Base-by-base conservation (phyloP, 2,329 filamentous ascomycete species). In the Epichloe sp. region DNA sequence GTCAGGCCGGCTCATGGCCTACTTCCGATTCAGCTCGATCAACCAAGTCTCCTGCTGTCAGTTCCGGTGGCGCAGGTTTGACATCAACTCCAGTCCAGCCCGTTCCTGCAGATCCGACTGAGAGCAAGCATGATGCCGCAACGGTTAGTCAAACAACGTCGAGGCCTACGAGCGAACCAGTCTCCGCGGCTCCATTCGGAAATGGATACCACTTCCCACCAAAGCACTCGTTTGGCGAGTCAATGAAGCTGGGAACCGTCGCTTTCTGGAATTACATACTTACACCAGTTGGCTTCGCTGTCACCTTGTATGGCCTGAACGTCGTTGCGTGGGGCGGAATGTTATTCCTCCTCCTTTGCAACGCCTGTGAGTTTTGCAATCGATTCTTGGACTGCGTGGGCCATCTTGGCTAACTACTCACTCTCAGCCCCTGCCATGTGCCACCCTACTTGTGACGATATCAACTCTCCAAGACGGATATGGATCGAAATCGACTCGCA, bases 311-410 rank as follows among this genome's bases (percentile, higher is more conserved):
- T 65, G 81, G 84, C 12, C 75, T 93, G 52, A 90, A 91, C 56
- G 78, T 95, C 19, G 79, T 95, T 10, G 89, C 86, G 0, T 95
- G 88, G 88, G 88, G 88, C 48, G 88, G 85, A 52, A 95, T 95
- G 88, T 75, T 95, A 36, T 94, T 95, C 68, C 71, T 95, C 17
- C 73, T 95, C 2, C 79, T 95, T 26, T 85, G 83, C 71, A 87
- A 88, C 60, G 87, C 77, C 19, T 51, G 60, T 63, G 53, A 56
- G 60, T 50, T 31, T 23, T 26, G 5, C n/a, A 4, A 6, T 23
- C 11, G 2, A 6, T 12, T n/a, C 7, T 15, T 19, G 15, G 19
- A 43, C 17, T 17, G 10, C 4, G 37, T 11, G 26, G 4, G 26
- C 26, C 17, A 23, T 19, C 12, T 41, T 15, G 36, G 10, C 46